Conservation (phyloP, 1,139 yeast species). For the Saccharomycopsis crataegensis region DNA sequence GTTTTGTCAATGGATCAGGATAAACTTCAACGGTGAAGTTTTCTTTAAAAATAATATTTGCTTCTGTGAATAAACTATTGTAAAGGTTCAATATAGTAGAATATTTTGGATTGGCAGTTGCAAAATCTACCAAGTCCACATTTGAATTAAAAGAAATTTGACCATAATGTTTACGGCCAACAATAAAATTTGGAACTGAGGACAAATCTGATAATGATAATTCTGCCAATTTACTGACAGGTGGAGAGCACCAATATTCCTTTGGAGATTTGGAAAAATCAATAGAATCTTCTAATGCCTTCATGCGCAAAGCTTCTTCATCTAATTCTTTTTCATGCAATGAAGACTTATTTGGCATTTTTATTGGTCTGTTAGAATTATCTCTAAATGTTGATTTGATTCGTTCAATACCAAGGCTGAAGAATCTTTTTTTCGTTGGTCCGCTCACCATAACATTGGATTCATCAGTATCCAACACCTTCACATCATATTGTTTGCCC, state of each 20-base stretch:
- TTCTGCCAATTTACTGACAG: constrained; percentile 44
- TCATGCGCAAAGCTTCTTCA: not conserved
- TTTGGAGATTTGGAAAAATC: constrained; percentile 23
- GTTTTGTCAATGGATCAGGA: constrained; percentile 46
- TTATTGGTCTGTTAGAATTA: not conserved
- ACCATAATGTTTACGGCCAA: constrained; percentile 73
- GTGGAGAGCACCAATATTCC: constrained; percentile 80
- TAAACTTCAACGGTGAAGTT: constrained; percentile 64
- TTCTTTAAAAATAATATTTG: constrained; percentile 25
- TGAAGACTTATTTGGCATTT: not conserved
- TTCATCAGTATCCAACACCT: not conserved
- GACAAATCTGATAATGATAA: constrained; percentile 46
- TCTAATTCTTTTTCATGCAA: not conserved
- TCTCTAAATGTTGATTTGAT: not conserved
- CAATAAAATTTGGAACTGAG: constrained; percentile 56
- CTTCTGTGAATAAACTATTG: constrained; percentile 11
- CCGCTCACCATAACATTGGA: not conserved
- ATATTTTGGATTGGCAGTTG: constrained; percentile 27
- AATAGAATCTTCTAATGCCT: constrained; percentile 2
- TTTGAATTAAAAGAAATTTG: constrained; percentile 65
- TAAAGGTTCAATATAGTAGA: constrained; percentile 9
- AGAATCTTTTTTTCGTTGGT: constrained; percentile 7
- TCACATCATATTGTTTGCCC: not conserved
- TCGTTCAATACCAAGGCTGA: constrained; percentile 2
- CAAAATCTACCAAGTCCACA: constrained; percentile 59